Evolutionary conservation across 345 rosid species (phyloP).

Genomic region (Lumnitzera racemosa): DNA sequence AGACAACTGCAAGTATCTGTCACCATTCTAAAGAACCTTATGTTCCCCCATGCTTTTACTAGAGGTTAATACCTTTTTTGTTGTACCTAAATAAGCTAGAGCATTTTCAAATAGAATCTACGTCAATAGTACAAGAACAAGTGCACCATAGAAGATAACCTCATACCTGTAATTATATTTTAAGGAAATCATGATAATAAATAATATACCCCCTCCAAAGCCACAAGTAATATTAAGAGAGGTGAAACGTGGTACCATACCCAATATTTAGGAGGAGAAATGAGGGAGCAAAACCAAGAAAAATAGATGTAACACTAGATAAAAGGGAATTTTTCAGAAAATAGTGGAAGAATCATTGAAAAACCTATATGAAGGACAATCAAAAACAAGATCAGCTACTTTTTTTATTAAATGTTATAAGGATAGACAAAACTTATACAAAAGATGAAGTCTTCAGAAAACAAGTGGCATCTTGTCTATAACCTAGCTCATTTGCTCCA

Average conservation of each 20-base stretch:
- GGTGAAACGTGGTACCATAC: slow-evolving; percentile 26
- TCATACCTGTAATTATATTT: slow-evolving; percentile 58
- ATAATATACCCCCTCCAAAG: too few species aligned
- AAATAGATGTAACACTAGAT: slow-evolving; percentile 73
- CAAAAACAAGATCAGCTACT: not conserved
- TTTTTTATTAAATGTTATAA: not conserved
- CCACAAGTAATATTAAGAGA: not conserved
- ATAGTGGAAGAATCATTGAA: slow-evolving; percentile 73
- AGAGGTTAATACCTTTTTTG: slow-evolving; percentile 28
- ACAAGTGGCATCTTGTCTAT: too few species aligned
- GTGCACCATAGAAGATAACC: slow-evolving; percentile 86
- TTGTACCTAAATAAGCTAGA: slow-evolving; percentile 37
- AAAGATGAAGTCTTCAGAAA: too few species aligned
- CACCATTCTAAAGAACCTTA: slow-evolving; percentile 35
- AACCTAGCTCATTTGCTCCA: too few species aligned
- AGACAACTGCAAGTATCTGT: slow-evolving; percentile 71
- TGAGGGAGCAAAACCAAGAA: slow-evolving; percentile 85
- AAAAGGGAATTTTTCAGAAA: slow-evolving; percentile 64
- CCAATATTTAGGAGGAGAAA: slow-evolving; percentile 91
- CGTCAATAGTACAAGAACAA: slow-evolving; percentile 65
- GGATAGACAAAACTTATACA: too few species aligned
- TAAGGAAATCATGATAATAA: slow-evolving; percentile 9
- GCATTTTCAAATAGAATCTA: slow-evolving; percentile 83
- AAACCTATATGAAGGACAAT: slow-evolving; percentile 39
- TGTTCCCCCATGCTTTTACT: slow-evolving; percentile 27